Conservation (phyloP, 139 green algal genomes). For the Chlorella sorokiniana region DNA sequence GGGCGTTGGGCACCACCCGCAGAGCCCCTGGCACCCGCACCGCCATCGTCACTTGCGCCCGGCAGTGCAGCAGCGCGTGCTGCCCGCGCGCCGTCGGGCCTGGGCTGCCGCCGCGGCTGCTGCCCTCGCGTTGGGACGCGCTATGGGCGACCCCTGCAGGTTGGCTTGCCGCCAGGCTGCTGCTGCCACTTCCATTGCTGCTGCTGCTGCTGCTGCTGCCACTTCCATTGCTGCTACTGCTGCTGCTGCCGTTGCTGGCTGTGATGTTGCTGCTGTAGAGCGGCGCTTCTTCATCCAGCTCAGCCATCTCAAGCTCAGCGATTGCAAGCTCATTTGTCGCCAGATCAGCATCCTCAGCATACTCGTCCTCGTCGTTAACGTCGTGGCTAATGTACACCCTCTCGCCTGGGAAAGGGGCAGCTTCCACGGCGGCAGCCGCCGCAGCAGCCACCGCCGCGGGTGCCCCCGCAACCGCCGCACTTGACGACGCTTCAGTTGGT, state of each 20-base stretch:
- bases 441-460: background rate
- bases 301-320: background rate
- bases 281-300: background rate
- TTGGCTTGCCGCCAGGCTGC: too few species aligned
- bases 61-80: conserved; percentile 30
- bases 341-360: background rate
- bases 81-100: too few species aligned
- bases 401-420: conserved; percentile 7
- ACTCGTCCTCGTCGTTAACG: conserved; percentile 13
- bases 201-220: conserved; percentile 9
- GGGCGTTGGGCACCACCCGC: conserved; percentile 37
- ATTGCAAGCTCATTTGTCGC: background rate
- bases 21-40: conserved; percentile 30
- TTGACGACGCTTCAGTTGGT: background rate
- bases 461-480: background rate
- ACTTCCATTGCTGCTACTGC: background rate
- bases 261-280: background rate
- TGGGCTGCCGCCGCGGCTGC: background rate
- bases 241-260: conserved; percentile 30
- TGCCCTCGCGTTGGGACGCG: too few species aligned
- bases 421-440: background rate
- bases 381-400: conserved; percentile 25
- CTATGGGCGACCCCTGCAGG: too few species aligned
- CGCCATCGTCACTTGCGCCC: conserved; percentile 38
- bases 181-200: background rate